Conservation (phyloP, 768 basidiomycete species). For the Termitomyces sp. region DNA sequence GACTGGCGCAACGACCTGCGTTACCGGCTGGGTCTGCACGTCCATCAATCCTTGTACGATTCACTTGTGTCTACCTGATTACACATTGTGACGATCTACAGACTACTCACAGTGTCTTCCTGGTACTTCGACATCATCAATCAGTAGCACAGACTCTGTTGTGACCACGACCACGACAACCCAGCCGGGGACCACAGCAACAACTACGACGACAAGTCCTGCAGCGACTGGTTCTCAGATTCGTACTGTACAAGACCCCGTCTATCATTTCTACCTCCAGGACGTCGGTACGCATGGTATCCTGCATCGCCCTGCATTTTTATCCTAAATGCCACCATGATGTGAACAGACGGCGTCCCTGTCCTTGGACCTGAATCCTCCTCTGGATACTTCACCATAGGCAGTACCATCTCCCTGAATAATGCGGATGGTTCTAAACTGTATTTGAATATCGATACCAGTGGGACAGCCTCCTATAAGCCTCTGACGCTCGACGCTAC, state of each 20-base stretch:
- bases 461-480: slow-evolving; percentile 41
- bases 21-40: slow-evolving; percentile 37
- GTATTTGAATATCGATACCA: slow-evolving; percentile 43
- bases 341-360: slow-evolving; percentile 34
- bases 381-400: slow-evolving; percentile 46
- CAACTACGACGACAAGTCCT: slow-evolving; percentile 28
- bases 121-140: slow-evolving; percentile 22
- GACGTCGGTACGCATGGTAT: slow-evolving; percentile 28
- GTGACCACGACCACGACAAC: slow-evolving; percentile 23
- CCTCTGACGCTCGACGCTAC: slow-evolving; percentile 38
- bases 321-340: background rate
- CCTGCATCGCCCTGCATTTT: background rate
- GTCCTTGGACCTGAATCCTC: slow-evolving; percentile 48
- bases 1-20: slow-evolving; percentile 38
- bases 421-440: slow-evolving; percentile 33
- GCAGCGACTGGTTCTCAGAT: slow-evolving; percentile 42
- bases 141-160: slow-evolving; percentile 22
- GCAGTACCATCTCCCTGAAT: slow-evolving; percentile 40
- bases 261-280: slow-evolving; percentile 55
- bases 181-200: slow-evolving; percentile 21
- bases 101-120: slow-evolving; percentile 54
- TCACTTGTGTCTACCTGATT: background rate
- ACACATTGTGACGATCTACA: slow-evolving; percentile 13
- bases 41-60: slow-evolving; percentile 34
- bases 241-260: slow-evolving; percentile 44